Conservation (phyloP, 495 filamentous ascomycete genomes). For the Apodospora peruviana region DNA sequence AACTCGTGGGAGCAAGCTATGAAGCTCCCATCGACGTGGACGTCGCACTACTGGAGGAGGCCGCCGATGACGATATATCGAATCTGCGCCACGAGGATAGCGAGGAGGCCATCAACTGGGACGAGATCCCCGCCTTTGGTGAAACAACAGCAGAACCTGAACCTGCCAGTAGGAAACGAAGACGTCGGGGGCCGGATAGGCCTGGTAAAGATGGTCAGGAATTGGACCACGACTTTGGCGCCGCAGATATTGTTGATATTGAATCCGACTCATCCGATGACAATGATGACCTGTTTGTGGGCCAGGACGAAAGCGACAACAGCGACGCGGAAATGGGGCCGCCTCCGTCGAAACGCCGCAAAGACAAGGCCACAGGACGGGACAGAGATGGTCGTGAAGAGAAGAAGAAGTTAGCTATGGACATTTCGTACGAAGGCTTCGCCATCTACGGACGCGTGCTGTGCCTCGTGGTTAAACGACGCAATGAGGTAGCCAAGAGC, state of each 20-base stretch:
- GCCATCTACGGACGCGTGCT: conserved; percentile 88
- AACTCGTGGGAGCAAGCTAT: conserved; percentile 50
- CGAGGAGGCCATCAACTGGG: conserved; percentile 33
- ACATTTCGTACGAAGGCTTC: conserved; percentile 90
- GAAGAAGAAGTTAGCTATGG: conserved; percentile 81
- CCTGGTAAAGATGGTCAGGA: conserved; percentile 14
- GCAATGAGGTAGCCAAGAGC: conserved; percentile 24
- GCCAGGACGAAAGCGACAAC: conserved; percentile 18
- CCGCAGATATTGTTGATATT: conserved; percentile 15
- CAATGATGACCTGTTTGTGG: conserved; percentile 31
- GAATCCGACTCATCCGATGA: conserved; percentile 16
- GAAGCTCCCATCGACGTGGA: conserved; percentile 48
- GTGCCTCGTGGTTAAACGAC: conserved; percentile 76
- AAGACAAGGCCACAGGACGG: conserved; percentile 24
- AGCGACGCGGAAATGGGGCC: conserved; percentile 19
- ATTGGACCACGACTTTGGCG: conserved; percentile 20
- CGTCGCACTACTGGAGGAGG: conserved; percentile 21
- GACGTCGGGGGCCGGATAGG: conserved; percentile 8
- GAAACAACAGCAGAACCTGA: conserved; percentile 26
- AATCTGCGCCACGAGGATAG: conserved; percentile 17
- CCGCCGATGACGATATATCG: conserved; percentile 22
- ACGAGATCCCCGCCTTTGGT: conserved; percentile 38
- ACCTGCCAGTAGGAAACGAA: conserved; percentile 23
- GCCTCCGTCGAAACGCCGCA: conserved; percentile 45
- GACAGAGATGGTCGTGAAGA: conserved; percentile 53